phyloP scores from a whole-genome alignment of 2,329 filamentous ascomycete species.

The Xylaria sp. region DNA sequence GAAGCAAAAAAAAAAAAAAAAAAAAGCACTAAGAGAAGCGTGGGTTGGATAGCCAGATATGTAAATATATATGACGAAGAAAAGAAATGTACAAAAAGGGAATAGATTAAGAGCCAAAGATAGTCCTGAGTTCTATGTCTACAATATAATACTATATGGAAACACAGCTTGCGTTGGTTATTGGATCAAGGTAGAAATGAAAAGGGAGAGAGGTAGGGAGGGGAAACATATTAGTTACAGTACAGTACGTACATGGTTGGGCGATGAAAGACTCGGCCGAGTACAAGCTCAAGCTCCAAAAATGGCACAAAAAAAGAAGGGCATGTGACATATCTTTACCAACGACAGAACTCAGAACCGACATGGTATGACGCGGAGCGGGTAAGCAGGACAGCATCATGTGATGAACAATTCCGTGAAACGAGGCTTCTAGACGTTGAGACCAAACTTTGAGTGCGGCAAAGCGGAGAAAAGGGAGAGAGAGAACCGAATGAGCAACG shows the following conservation, averaged over 20 bases:
- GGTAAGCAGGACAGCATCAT: too few relatives aligned
- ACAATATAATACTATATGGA: not conserved
- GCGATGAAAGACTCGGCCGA: not conserved
- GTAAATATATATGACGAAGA: not conserved
- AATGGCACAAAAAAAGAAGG: constrained; percentile 1
- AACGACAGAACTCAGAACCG: not conserved
- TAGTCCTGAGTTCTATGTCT: not conserved
- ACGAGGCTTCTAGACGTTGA: not conserved
- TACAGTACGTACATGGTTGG: too few relatives aligned
- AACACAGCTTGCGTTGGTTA: not conserved
- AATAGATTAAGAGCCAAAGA: not conserved
- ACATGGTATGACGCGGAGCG: not conserved
- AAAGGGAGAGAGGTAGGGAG: not conserved
- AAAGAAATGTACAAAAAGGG: not conserved
- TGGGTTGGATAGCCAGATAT: not conserved
- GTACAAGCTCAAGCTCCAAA: not conserved
- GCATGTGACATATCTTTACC: not conserved
- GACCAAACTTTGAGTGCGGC: not conserved
- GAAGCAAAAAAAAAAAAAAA: not conserved
- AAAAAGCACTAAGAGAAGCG: not conserved
- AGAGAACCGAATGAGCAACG: not conserved
- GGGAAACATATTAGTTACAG: too few relatives aligned
- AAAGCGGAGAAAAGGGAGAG: not conserved
- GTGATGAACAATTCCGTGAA: constrained; percentile 3
- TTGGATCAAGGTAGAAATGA: not conserved